Conservation (phyloP, 2,329 filamentous ascomycete genomes). For the Aureobasidium sp. region DNA sequence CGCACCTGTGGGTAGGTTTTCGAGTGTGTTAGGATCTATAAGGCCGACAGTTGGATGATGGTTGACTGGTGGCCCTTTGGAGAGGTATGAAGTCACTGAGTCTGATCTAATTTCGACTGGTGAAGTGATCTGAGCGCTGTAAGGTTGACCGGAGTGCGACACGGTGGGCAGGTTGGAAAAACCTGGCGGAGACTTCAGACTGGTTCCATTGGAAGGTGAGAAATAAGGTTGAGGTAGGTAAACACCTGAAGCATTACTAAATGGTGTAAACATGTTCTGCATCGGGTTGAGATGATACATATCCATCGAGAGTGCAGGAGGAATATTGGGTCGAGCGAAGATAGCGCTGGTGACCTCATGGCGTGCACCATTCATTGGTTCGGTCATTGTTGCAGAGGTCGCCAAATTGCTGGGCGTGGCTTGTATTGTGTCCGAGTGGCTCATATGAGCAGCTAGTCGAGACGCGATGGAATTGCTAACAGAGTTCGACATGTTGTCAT, state of each 20-base stretch:
- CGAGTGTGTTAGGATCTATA: not conserved
- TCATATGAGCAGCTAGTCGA: not conserved
- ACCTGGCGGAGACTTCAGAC: not conserved
- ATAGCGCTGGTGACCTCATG: not conserved
- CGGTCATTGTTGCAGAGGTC: not conserved
- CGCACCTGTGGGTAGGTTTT: not conserved
- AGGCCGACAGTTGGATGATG: not conserved
- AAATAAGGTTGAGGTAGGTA: conserved; percentile 8
- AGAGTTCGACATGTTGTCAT: not conserved
- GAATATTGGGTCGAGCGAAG: not conserved
- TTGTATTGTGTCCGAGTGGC: not conserved
- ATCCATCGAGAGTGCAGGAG: not conserved
- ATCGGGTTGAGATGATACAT: conserved; percentile 3
- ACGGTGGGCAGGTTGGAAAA: not conserved
- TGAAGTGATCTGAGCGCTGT: not conserved
- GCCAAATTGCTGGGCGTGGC: not conserved
- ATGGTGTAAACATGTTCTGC: not conserved
- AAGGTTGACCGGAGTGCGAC: not conserved
- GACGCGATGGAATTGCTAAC: not conserved
- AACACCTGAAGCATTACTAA: not conserved
- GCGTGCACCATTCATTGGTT: not conserved
- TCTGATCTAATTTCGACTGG: not conserved
- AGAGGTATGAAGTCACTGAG: conserved; percentile 4
- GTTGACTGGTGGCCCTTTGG: not conserved
- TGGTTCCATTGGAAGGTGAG: not conserved